These are phyloP conservation scores for Clavispora phyllophila DNA, from an alignment of 805 yeast species.

Conservation along the genomic window DNA sequence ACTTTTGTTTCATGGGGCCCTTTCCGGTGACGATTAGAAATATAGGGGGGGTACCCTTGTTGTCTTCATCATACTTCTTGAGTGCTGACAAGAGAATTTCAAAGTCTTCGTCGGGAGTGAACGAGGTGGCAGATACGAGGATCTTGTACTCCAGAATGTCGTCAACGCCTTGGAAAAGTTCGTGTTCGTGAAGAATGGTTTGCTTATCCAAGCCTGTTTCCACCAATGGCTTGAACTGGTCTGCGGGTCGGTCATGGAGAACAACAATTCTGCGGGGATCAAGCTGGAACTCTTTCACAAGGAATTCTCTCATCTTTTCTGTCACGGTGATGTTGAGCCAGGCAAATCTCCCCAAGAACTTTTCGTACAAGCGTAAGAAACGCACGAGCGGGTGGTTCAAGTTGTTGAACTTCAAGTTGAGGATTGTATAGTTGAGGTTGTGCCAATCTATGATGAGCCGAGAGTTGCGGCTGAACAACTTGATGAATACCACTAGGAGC, in stretches of 20 bases:
- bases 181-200: conserved; percentile 20
- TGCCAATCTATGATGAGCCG: conserved; percentile 91
- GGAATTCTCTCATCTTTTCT: conserved; percentile 57
- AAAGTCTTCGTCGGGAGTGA: conserved; percentile 94
- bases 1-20: conserved; percentile 71
- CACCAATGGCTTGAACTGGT: conserved; percentile 52
- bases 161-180: conserved; percentile 22
- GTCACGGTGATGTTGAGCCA: conserved; percentile 79
- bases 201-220: conserved; percentile 27
- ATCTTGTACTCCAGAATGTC: conserved; percentile 45
- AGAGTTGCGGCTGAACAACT: conserved; percentile 46
- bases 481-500: conserved; percentile 51
- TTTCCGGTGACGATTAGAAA: conserved; percentile 90
- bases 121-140: conserved; percentile 85
- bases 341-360: conserved; percentile 55
- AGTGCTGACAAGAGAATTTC: conserved; percentile 64
- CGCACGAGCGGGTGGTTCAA: conserved; percentile 58
- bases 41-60: conserved; percentile 40
- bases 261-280: conserved; percentile 45
- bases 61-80: conserved; percentile 45
- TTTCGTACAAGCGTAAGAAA: conserved; percentile 60
- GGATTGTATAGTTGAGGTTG: conserved; percentile 80
- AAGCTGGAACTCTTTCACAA: conserved; percentile 53
- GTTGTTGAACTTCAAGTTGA: conserved; percentile 57
- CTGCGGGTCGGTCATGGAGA: conserved; percentile 82